These are phyloP conservation scores for Termitomyces titanicus DNA, from an alignment of 768 basidiomycete species.

Conservation along the genomic window DNA sequence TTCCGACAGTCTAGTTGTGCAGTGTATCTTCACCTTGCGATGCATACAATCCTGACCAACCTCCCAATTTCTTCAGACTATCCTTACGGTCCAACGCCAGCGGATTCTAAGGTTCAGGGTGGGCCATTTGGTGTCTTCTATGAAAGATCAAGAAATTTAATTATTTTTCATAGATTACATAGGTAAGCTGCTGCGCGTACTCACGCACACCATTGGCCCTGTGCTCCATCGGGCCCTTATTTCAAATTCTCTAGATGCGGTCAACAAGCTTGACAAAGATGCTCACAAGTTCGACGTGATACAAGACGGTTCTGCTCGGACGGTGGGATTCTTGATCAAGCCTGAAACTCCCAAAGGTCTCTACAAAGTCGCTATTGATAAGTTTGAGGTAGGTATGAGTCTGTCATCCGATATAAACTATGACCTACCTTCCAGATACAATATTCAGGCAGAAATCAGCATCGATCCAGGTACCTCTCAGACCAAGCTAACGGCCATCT, in stretches of 20 bases:
- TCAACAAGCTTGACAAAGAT: background rate
- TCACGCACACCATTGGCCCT: too few relatives aligned
- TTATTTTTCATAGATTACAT: background rate
- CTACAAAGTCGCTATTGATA: background rate
- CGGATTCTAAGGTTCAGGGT: background rate
- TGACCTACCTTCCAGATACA: background rate
- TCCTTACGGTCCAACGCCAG: background rate
- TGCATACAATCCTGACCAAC: background rate
- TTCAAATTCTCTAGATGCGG: background rate
- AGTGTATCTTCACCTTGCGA: background rate
- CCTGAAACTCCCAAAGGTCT: background rate
- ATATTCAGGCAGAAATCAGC: background rate
- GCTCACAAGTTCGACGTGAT: background rate
- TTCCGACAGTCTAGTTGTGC: background rate
- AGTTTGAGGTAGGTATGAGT: background rate
- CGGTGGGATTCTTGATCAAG: background rate
- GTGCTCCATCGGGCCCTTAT: too few relatives aligned
- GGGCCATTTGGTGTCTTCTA: background rate
- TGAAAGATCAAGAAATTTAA: background rate
- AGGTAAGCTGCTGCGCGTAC: background rate
- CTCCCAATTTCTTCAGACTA: background rate
- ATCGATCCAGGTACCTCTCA: background rate
- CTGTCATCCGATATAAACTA: background rate
- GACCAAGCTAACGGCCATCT: background rate
- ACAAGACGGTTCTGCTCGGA: background rate